A percentile compares a stretch with the other conserved stretches of the same genome.
These are phyloP conservation scores for Termitomyces sp. DNA, from an alignment of 768 basidiomycete species.

Conservation along the genomic window DNA sequence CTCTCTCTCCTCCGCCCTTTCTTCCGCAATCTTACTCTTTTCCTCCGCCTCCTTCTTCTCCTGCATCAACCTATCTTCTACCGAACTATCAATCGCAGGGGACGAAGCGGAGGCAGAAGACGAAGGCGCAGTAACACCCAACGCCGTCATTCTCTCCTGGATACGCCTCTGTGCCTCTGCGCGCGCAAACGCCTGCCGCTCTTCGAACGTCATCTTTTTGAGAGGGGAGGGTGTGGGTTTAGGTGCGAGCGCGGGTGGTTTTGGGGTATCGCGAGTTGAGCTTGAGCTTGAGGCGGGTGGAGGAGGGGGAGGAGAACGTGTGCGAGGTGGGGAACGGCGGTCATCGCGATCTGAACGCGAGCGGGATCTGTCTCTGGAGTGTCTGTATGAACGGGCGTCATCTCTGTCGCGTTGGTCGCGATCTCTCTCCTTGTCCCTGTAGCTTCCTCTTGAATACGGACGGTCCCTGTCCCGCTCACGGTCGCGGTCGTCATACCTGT, in stretches of 20 bases:
- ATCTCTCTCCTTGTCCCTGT: conserved; percentile 18
- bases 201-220: conserved; percentile 81
- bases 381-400: conserved; percentile 29
- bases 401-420: conserved; percentile 27
- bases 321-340: conserved; percentile 38
- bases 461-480: conserved; percentile 22
- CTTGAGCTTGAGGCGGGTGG: conserved; percentile 31
- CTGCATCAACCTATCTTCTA: conserved; percentile 78
- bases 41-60: conserved; percentile 93
- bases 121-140: conserved; percentile 61
- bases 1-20: conserved; percentile 77
- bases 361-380: conserved; percentile 20
- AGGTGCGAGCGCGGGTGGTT: conserved; percentile 32
- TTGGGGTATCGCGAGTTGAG: conserved; percentile 32
- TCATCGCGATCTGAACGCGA: conserved; percentile 17
- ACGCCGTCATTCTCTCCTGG: conserved; percentile 77
- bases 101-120: conserved; percentile 26
- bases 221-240: conserved; percentile 53
- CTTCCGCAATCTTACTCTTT: conserved; percentile 72
- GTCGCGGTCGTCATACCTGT: conserved; percentile 19
- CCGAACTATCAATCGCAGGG: conserved; percentile 58
- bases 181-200: conserved; percentile 71
- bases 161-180: conserved; percentile 80
- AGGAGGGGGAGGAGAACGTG: conserved; percentile 47
- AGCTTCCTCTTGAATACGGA: conserved; percentile 16